Evolutionary conservation across 352 stramenopile genomes (phyloP), one percentile per base, ranked within the genome.

Genomic region (Stephanocyclus meneghinianus): DNA sequence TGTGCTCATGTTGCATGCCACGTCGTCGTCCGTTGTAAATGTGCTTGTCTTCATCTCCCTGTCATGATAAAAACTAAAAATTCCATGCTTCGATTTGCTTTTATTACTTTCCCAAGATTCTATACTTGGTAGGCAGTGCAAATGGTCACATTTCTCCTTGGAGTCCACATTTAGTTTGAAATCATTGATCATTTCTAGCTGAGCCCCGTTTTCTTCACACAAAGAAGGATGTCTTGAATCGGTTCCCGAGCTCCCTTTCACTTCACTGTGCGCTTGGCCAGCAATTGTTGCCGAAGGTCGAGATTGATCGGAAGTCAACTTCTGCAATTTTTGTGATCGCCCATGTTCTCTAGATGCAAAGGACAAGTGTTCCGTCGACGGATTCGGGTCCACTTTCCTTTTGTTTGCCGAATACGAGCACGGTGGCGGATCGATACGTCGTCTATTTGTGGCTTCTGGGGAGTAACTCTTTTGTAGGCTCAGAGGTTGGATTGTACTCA

Each of bases 351-450:
- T 74, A 44, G 30, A n/a, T 30, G 16, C 32, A 55, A 29, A 30
- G 26, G 21, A 6, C 32, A 21, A n/a, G 1, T 21, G n/a, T 16
- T 18, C 44, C 44, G 30, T 7, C 0, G 18, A 15, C 63, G 0
- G 63, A 26, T 51, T 77, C 70, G 32, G 60, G 37, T 50, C 62
- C 62, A 42, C n/a, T 75, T 29, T 61, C 18, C 30, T 30, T 35
- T 66, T 48, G 21, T 64, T 71, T 32, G n/a, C 40, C 63, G 48
- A 8, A 63, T 7, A 35, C 8, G 15, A 45, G n/a, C 15, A 47
- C 78, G 45, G 57, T 75, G 76, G 76, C 29, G 76, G 76, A 67
- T 83, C 76, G 44, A 83, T 69, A 26, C 61, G 26, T 69, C 44
- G 7, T n/a, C 45, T 53, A 55, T 30, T 63, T 45, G n/a, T 50